These are phyloP conservation scores for Erodium maritimum DNA, from an alignment of 345 rosid species.

Conservation along the genomic window DNA sequence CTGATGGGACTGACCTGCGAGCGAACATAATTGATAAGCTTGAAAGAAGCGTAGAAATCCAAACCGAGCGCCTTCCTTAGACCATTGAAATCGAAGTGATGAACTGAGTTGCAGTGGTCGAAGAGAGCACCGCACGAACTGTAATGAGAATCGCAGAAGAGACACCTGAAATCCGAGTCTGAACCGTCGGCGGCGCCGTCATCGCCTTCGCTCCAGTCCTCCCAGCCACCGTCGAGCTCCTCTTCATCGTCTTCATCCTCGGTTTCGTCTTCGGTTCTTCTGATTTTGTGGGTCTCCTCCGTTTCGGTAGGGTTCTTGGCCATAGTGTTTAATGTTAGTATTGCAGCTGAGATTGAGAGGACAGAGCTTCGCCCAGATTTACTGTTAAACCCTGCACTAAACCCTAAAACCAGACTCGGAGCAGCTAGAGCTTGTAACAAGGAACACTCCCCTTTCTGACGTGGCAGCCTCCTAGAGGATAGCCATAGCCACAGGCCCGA, in stretches of 20 bases:
- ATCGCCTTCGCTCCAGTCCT: slow-evolving; percentile 47
- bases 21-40: slow-evolving; percentile 79
- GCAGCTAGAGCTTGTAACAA: neutral
- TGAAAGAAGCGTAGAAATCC: slow-evolving; percentile 66
- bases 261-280: slow-evolving; percentile 2
- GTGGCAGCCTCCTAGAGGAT: too few relatives aligned
- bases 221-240: slow-evolving; percentile 42
- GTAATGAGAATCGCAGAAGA: slow-evolving; percentile 55
- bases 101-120: slow-evolving; percentile 45
- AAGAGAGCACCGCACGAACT: slow-evolving; percentile 38
- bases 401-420: neutral
- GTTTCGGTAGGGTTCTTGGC: slow-evolving; percentile 4
- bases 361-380: neutral
- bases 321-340: too few relatives aligned
- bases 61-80: slow-evolving; percentile 35
- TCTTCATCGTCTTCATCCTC: slow-evolving; percentile 20
- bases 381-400: neutral
- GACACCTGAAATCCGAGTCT: slow-evolving; percentile 36
- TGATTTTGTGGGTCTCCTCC: slow-evolving; percentile 2
- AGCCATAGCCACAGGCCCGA: too few relatives aligned
- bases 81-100: slow-evolving; percentile 48
- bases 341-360: neutral
- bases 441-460: too few relatives aligned
- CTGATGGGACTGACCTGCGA: slow-evolving; percentile 37
- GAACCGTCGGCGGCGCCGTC: slow-evolving; percentile 23